Percentiles rank a stretch among this genome's conserved stretches.
phyloP scores from a whole-genome alignment of 1,139 yeast genomes.

The Geotrichum carabidarum region DNA sequence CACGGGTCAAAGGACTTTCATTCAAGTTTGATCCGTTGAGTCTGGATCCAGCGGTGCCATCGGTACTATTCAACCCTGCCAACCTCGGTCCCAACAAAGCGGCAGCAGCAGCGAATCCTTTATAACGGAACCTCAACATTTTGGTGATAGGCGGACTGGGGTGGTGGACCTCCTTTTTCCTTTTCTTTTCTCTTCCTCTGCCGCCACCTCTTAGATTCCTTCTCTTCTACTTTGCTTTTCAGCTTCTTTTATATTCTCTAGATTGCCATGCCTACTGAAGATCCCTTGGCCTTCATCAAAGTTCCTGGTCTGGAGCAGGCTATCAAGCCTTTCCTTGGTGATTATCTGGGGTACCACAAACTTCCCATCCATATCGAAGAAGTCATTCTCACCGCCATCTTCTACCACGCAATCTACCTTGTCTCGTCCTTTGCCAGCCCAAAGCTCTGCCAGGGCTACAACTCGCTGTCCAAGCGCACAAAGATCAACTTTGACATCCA shows the following conservation, averaged over 20 bases:
- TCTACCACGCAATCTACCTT: slow-evolving; percentile 45
- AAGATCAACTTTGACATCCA: slow-evolving; percentile 79
- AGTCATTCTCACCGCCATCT: slow-evolving; percentile 42
- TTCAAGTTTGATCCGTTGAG: background rate
- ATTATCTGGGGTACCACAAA: slow-evolving; percentile 28
- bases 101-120: too few species aligned
- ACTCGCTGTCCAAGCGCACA: slow-evolving; percentile 43
- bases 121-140: background rate
- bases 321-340: slow-evolving; percentile 16
- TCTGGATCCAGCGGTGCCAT: background rate
- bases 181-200: background rate
- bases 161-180: background rate
- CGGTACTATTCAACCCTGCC: background rate
- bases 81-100: background rate
- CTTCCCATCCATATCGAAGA: slow-evolving; percentile 50
- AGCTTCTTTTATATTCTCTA: background rate
- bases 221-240: background rate
- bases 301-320: slow-evolving; percentile 18
- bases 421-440: slow-evolving; percentile 47
- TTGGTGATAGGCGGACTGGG: background rate
- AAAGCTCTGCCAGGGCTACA: slow-evolving; percentile 39
- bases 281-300: slow-evolving; percentile 16
- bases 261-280: slow-evolving; percentile 14
- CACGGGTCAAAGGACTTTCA: too few species aligned
- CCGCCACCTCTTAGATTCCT: background rate